phyloP scores from a whole-genome alignment of 75 land plant species.

The Ceratopteris richardii region DNA sequence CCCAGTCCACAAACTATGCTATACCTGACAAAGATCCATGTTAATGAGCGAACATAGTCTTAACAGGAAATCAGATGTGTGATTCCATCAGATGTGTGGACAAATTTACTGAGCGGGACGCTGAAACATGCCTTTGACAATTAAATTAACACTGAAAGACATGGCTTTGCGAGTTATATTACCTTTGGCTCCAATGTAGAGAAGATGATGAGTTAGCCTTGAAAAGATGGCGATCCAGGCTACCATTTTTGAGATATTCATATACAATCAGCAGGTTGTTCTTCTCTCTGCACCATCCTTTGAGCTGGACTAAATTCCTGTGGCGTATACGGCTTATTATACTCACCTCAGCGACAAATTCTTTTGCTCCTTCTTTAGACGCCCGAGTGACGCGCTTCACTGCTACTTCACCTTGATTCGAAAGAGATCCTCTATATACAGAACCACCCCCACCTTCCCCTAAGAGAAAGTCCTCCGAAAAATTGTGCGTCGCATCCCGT shows the following conservation, averaged over 20 bases:
- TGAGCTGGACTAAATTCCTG: conserved; percentile 12
- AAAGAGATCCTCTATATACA: background rate
- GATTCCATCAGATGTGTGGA: too few species aligned
- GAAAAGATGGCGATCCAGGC: conserved; percentile 11
- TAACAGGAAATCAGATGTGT: too few species aligned
- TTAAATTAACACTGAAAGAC: background rate
- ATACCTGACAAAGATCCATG: background rate
- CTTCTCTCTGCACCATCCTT: conserved; percentile 11
- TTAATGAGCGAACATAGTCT: background rate
- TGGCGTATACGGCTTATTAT: conserved; percentile 15
- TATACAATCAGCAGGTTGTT: conserved; percentile 14
- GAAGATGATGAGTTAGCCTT: background rate
- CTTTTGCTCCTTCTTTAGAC: conserved; percentile 7
- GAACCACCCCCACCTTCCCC: too few species aligned
- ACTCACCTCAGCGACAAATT: conserved; percentile 9
- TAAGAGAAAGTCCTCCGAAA: too few species aligned
- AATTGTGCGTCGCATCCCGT: too few species aligned
- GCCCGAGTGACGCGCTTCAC: conserved; percentile 5
- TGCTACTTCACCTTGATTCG: background rate
- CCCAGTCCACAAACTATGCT: background rate
- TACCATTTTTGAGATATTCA: conserved; percentile 13
- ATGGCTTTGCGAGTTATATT: too few species aligned
- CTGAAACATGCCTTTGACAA: background rate
- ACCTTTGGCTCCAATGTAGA: conserved; percentile 1
- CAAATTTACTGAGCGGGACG: too few species aligned